Evolutionary conservation across 441 rosid genomes (phyloP).

Genomic region (Raphanus hybrid): DNA sequence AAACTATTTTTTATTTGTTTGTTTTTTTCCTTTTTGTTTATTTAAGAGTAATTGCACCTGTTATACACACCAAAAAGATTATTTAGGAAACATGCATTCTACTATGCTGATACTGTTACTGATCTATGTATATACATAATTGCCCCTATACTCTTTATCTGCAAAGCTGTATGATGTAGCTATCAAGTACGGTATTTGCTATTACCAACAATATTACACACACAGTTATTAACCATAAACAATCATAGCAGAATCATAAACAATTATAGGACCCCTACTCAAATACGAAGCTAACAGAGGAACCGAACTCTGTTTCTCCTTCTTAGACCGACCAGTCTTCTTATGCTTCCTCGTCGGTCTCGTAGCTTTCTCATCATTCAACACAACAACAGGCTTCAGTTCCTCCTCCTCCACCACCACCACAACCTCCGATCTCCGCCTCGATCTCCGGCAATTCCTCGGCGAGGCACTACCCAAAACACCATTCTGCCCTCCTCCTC

Average conservation of each 20-base stretch:
- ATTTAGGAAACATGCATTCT: too few species aligned
- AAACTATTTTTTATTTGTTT: background rate
- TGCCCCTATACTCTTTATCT: too few species aligned
- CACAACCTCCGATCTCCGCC: slow-evolving; percentile 50
- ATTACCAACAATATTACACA: background rate
- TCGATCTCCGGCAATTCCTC: slow-evolving; percentile 58
- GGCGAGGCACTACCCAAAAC: slow-evolving; percentile 57
- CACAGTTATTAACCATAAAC: background rate
- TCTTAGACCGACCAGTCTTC: slow-evolving; percentile 10
- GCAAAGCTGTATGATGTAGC: too few species aligned
- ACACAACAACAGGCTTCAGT: background rate
- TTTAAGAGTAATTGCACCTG: too few species aligned
- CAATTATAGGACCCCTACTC: background rate
- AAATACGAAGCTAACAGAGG: background rate
- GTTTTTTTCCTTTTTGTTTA: too few species aligned
- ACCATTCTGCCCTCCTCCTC: slow-evolving; percentile 52
- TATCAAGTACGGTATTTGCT: too few species aligned
- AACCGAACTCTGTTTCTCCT: slow-evolving; percentile 2
- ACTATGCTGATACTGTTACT: too few species aligned
- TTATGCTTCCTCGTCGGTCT: background rate
- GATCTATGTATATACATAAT: too few species aligned
- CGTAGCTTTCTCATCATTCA: background rate
- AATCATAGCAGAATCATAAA: background rate
- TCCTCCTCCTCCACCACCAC: slow-evolving; percentile 35
- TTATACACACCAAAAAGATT: too few species aligned